Percentiles rank a stretch among this genome's conserved stretches.
Evolutionary conservation across 768 basidiomycete species (phyloP).

Genomic region (Chalciporus chontae): DNA sequence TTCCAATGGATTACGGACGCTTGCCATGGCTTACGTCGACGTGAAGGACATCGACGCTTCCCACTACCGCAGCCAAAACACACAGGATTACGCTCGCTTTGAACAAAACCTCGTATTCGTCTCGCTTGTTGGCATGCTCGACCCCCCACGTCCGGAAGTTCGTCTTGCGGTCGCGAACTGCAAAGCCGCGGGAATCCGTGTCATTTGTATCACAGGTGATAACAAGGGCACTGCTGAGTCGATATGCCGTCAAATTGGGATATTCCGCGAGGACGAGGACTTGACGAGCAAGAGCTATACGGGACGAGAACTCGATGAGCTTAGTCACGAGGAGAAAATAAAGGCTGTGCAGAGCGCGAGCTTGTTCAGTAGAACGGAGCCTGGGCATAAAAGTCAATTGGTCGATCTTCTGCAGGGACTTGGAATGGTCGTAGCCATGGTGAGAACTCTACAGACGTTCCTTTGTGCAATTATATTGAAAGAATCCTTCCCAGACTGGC

Average conservation of each 20-base stretch:
- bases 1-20: constrained; percentile 77
- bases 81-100: constrained; percentile 83
- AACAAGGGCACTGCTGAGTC: constrained; percentile 98
- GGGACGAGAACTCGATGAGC: constrained; percentile 83
- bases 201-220: constrained; percentile 97
- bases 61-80: constrained; percentile 78
- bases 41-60: constrained; percentile 70
- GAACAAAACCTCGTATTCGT: constrained; percentile 93
- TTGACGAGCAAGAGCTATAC: constrained; percentile 95
- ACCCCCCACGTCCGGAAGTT: constrained; percentile 95
- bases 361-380: constrained; percentile 92
- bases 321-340: constrained; percentile 78
- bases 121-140: constrained; percentile 95
- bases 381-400: constrained; percentile 89
- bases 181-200: constrained; percentile 88
- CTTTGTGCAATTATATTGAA: constrained; percentile 7
- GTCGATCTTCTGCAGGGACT: constrained; percentile 91
- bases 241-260: constrained; percentile 93
- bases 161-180: constrained; percentile 84
- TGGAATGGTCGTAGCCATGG: constrained; percentile 96
- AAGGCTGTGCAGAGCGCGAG: constrained; percentile 83
- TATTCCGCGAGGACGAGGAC: constrained; percentile 84
- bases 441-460: constrained; percentile 28
- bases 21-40: constrained; percentile 87
- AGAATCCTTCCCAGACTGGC: constrained; percentile 61